These are phyloP conservation scores for Bipolaris sorokiniana DNA, from an alignment of 2,329 filamentous ascomycete genomes.

Conservation along the genomic window DNA sequence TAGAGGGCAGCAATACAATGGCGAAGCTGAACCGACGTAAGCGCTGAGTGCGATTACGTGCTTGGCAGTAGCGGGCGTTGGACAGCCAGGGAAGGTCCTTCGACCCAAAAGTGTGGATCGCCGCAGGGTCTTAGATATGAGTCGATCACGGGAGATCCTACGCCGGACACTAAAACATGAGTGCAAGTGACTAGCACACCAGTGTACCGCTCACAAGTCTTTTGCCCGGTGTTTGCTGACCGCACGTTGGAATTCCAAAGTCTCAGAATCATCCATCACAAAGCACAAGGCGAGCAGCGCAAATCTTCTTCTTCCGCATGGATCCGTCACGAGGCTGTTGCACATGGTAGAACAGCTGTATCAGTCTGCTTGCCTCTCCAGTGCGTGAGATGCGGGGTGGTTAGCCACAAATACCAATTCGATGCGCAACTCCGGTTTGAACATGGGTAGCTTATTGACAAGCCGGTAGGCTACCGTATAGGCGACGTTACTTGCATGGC, in stretches of 20 bases:
- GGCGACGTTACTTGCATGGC: not conserved
- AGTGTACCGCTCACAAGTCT: not conserved
- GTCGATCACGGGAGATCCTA: slow-evolving; percentile 13
- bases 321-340: not conserved
- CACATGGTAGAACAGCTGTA: too few species aligned
- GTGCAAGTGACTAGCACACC: not conserved
- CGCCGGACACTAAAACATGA: not conserved
- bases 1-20: slow-evolving; percentile 6
- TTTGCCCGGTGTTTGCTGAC: not conserved
- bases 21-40: slow-evolving; percentile 4
- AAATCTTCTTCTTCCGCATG: not conserved
- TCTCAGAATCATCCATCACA: not conserved
- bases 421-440: not conserved
- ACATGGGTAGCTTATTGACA: not conserved
- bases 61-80: slow-evolving; percentile 14
- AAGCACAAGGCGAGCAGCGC: not conserved
- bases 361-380: not conserved
- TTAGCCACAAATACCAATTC: not conserved
- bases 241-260: not conserved
- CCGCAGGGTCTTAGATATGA: slow-evolving; percentile 16
- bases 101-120: slow-evolving; percentile 5
- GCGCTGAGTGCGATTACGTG: slow-evolving; percentile 13
- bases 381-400: not conserved
- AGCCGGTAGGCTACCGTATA: not conserved
- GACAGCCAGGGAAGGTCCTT: slow-evolving; percentile 17